Evolutionary conservation across 495 filamentous ascomycete species (phyloP).

Genomic region (Pyrenula aspistea): DNA sequence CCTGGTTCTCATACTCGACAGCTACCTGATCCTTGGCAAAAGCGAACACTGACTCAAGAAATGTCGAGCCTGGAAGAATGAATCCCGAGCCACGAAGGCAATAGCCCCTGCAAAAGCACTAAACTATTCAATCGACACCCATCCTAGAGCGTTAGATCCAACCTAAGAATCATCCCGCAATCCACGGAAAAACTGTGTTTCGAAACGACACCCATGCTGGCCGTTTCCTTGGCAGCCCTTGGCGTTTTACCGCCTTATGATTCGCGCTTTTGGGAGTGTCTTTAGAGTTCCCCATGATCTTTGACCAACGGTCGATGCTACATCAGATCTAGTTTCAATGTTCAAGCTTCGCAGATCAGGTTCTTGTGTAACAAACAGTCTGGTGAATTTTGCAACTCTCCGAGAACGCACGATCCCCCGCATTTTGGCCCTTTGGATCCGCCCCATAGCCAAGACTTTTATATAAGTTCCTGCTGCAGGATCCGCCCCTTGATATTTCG

Average conservation of each 20-base stretch:
- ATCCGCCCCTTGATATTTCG: neutral
- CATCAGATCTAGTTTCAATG: neutral
- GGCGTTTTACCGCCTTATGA: neutral
- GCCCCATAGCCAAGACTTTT: neutral
- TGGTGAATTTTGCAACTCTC: neutral
- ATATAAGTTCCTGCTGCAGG: neutral
- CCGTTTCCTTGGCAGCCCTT: neutral
- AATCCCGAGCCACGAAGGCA: neutral
- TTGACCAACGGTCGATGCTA: neutral
- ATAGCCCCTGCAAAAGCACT: neutral
- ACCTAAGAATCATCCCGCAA: neutral
- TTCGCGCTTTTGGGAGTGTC: neutral
- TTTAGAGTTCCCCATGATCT: neutral
- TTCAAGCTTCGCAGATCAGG: neutral
- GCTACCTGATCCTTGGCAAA: neutral
- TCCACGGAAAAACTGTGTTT: neutral
- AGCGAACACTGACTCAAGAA: neutral
- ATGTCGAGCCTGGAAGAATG: neutral
- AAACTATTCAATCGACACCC: neutral
- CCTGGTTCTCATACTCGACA: neutral
- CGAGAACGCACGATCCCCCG: neutral
- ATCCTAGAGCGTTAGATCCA: neutral
- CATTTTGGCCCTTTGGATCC: neutral
- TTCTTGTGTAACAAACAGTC: neutral
- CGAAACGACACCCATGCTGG: neutral